Evolutionary conservation across 768 basidiomycete species (phyloP), one percentile per base, ranked within the genome.

Genomic region (Tylopilus balloui): DNA sequence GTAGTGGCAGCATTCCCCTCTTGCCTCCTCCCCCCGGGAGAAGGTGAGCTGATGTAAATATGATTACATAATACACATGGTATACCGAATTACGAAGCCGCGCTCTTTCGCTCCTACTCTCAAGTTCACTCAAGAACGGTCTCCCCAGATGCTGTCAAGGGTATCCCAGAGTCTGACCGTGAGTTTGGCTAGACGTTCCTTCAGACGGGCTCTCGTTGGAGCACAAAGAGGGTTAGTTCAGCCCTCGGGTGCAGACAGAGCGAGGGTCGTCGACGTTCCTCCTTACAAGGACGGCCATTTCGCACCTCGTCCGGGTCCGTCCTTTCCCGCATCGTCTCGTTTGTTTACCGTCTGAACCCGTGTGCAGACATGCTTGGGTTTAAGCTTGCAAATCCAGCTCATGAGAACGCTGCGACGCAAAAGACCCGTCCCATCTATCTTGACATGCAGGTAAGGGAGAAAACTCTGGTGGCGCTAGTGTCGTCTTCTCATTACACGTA

Each of bases 401-500:
- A 79, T 40, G 85, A 86, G 62, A 78, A 73, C 38, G 73, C 77
- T 10, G 50, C 76, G 43, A 72, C 75, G 42, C 78, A 78, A 47
- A 86, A 85, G 69, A 76, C 77, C 24, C 79, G 92, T 25, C 93
- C 96, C 15, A 97, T 99, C 55, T 99, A 99, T 69, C 81, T 99
- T 41, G 96, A 99, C 69, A 88, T 95, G 89, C 94, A 96, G 80
- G 92, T 86, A 47, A 52, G 79, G 63, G 38, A 21, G 38, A 61
- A 28, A 21, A 31, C 14, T 35, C 4, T 37, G 5, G 9, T 44
- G 15, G 13, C 31, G 13, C 11, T 36, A 21, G 15, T 49, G 12
- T 21, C 17, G 23, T 47, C 31, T 24, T 38, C 59, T 56, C 48
- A 56, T 45, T 40, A 25, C 39, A 14, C 15, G 13, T 57, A 95